These are phyloP conservation scores for Aphanomyces euteiches DNA, from an alignment of 352 stramenopile species.

Conservation along the genomic window DNA sequence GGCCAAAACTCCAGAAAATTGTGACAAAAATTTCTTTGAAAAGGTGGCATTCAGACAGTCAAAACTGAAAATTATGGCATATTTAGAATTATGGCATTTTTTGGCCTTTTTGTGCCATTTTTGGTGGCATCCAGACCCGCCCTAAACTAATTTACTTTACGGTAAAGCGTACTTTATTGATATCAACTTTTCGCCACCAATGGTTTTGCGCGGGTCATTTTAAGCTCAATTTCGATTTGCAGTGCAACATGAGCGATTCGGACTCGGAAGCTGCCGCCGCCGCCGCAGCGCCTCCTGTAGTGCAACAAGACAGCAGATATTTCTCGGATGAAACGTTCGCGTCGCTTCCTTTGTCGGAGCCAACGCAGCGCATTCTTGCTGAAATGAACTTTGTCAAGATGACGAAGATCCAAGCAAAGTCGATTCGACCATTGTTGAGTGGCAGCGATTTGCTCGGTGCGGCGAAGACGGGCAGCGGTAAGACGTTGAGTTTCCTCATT, in stretches of 20 bases:
- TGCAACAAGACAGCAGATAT: constrained; percentile 68
- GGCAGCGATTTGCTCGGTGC: constrained; percentile 96
- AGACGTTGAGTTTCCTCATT: constrained; percentile 98
- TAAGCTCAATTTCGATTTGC: too few relatives aligned
- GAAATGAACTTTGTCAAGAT: constrained; percentile 93
- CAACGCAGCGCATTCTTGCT: constrained; percentile 83
- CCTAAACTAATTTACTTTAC: too few relatives aligned
- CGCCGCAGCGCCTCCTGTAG: constrained; percentile 34
- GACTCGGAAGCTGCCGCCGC: constrained; percentile 60
- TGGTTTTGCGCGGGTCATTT: too few relatives aligned
- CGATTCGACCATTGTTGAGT: constrained; percentile 93
- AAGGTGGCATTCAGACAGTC: too few relatives aligned
- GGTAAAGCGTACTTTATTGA: too few relatives aligned
- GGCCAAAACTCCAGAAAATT: too few relatives aligned
- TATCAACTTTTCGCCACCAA: too few relatives aligned
- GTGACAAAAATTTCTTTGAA: too few relatives aligned
- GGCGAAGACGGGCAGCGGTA: constrained; percentile 97
- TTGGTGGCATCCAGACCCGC: too few relatives aligned
- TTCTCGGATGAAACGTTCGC: constrained; percentile 87
- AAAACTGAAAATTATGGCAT: too few relatives aligned
- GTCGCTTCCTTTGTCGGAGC: constrained; percentile 89
- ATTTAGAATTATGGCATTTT: too few relatives aligned
- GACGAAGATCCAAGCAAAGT: constrained; percentile 97
- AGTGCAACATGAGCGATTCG: constrained; percentile 36
- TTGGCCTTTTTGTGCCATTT: too few relatives aligned